Evolutionary conservation across 805 yeast species (phyloP), one percentile per base, ranked within the genome.

Genomic region (Torulaspora quercuum): DNA sequence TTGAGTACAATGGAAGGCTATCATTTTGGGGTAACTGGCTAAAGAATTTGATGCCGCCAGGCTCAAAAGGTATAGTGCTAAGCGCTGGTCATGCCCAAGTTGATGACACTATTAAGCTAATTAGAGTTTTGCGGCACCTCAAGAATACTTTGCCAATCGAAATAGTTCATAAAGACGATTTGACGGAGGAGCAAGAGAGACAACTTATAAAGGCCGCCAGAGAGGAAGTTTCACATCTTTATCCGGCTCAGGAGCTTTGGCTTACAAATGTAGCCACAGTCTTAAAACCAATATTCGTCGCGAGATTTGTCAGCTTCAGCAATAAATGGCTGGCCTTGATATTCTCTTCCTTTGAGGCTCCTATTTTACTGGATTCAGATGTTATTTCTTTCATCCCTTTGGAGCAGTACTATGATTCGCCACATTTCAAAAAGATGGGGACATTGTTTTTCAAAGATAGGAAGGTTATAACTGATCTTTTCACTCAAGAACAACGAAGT

Each of bases 321-420:
- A 72, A 69, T 50, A 74, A 74, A 46, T 59, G 74, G 34, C 45
- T 73, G 23, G 73, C 78, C 0, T 50, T 69, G 2, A 42, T 71
- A 27, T 74, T 73, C 56, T 61, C 62, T 28, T 66, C 76, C 15
- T 75, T 75, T 44, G 66, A 67, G 33, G 73, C 72, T 41, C 57
- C 71, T 15, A 64, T 75, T 8, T 57, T 75, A 21, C 38, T 76
- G 39, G 80, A 75, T 49, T 73, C 78, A 4, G 80, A 75, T 44
- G 58, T 75, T 0, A 75, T 72, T 2, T 64, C 73, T 2, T 54
- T 73, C 32, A 63, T 66, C 29, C 56, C 63, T 10, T 65, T 72
- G 6, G 62, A 63, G n/a, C 47, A 49, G n/a, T 49, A 50, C 35
- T 67, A 69, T 42, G 48, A 61, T 12, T 46, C 65, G 20, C 45